Conservation (phyloP, 2,329 filamentous ascomycete species). For the Colletotrichum brevisporum region DNA sequence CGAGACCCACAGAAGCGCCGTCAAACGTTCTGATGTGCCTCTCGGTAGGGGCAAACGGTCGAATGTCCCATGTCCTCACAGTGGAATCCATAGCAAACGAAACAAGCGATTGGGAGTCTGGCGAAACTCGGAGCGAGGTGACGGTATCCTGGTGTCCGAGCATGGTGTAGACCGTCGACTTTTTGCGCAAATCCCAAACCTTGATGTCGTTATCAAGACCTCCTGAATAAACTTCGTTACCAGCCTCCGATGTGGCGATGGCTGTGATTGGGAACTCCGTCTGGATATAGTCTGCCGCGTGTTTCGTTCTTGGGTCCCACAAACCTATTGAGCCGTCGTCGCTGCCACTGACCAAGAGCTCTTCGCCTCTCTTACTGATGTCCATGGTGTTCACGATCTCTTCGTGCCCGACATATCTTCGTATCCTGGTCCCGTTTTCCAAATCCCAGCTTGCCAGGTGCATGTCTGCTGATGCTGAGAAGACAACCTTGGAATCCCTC, state of each 20-base stretch:
- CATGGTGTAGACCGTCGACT: slow-evolving; percentile 88
- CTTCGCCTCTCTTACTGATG: slow-evolving; percentile 89
- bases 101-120: slow-evolving; percentile 89
- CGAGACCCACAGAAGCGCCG: slow-evolving; percentile 87
- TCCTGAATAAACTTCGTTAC: slow-evolving; percentile 94
- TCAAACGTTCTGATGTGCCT: slow-evolving; percentile 90
- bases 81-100: slow-evolving; percentile 97
- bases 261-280: slow-evolving; percentile 95
- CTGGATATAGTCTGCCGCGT: slow-evolving; percentile 88
- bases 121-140: slow-evolving; percentile 91
- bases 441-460: slow-evolving; percentile 96
- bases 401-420: slow-evolving; percentile 92
- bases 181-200: slow-evolving; percentile 96
- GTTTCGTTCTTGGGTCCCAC: slow-evolving; percentile 94
- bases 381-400: slow-evolving; percentile 96
- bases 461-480: slow-evolving; percentile 94
- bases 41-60: slow-evolving; percentile 92
- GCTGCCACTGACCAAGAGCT: slow-evolving; percentile 89
- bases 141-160: slow-evolving; percentile 92
- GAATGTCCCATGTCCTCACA: slow-evolving; percentile 94
- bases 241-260: slow-evolving; percentile 90
- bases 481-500: slow-evolving; percentile 90
- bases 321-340: slow-evolving; percentile 95
- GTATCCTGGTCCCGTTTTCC: slow-evolving; percentile 91
- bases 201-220: slow-evolving; percentile 98